Evolutionary conservation across 331 rosid genomes (phyloP).

Genomic region (Malus hybrid): DNA sequence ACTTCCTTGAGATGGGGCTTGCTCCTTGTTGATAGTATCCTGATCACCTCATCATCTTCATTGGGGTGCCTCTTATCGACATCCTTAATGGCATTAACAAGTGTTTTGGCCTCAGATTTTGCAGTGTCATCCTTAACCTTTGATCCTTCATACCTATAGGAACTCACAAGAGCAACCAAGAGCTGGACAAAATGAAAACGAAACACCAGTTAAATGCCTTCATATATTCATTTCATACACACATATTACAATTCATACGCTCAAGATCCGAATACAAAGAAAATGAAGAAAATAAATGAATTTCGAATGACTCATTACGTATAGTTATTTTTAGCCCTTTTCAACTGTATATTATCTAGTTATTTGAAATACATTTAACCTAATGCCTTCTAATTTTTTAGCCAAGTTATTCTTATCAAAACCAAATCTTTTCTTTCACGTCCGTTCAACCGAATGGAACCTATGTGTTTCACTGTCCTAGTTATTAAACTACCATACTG

Average conservation of each 20-base stretch:
- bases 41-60: slow-evolving; percentile 68
- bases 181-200: slow-evolving; percentile 38
- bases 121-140: slow-evolving; percentile 52
- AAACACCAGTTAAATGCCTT: not conserved
- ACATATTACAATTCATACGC: too few relatives aligned
- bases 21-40: slow-evolving; percentile 76
- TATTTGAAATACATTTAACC: too few relatives aligned
- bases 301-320: too few relatives aligned
- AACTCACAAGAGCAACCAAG: slow-evolving; percentile 79
- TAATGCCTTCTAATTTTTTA: too few relatives aligned
- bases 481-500: not conserved
- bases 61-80: slow-evolving; percentile 30
- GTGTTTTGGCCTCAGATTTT: slow-evolving; percentile 60
- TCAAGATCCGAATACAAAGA: too few relatives aligned
- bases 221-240: not conserved
- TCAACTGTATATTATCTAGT: too few relatives aligned
- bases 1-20: slow-evolving; percentile 52
- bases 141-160: slow-evolving; percentile 86
- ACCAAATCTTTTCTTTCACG: too few relatives aligned
- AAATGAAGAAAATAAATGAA: too few relatives aligned
- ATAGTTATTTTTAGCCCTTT: too few relatives aligned
- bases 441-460: too few relatives aligned
- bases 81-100: slow-evolving; percentile 46
- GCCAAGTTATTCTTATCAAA: too few relatives aligned
- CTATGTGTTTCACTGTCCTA: too few relatives aligned